phyloP scores from a whole-genome alignment of 2,329 filamentous ascomycete species.

The Diaporthe sp. region DNA sequence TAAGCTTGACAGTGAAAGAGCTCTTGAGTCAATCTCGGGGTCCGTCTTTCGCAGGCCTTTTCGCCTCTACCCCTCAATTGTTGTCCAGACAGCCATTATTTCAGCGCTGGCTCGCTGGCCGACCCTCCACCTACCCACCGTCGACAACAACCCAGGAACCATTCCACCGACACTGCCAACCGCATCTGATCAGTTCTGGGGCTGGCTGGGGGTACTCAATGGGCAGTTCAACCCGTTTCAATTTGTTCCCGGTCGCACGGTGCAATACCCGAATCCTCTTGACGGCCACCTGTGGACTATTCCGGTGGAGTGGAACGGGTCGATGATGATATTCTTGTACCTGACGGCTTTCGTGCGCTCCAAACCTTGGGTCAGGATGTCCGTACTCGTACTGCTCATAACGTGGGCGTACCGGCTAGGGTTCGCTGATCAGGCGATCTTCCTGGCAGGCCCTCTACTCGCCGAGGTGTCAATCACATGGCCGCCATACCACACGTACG shows the following conservation, averaged over 20 bases:
- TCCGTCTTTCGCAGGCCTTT: slow-evolving; percentile 47
- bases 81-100: slow-evolving; percentile 43
- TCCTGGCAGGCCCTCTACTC: slow-evolving; percentile 40
- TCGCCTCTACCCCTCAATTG: slow-evolving; percentile 48
- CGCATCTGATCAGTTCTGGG: not conserved
- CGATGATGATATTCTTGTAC: slow-evolving; percentile 39
- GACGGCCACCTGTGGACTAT: slow-evolving; percentile 44
- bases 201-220: not conserved
- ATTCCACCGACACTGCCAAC: not conserved
- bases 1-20: slow-evolving; percentile 27
- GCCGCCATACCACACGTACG: not conserved
- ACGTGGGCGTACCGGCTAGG: slow-evolving; percentile 34
- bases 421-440: slow-evolving; percentile 7
- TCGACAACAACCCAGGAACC: slow-evolving; percentile 4
- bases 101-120: slow-evolving; percentile 19
- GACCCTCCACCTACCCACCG: not conserved
- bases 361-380: slow-evolving; percentile 39
- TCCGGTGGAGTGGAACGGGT: slow-evolving; percentile 43
- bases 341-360: slow-evolving; percentile 37
- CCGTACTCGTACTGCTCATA: slow-evolving; percentile 35
- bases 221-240: slow-evolving; percentile 2
- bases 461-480: slow-evolving; percentile 39
- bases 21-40: slow-evolving; percentile 41
- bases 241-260: not conserved
- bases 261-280: slow-evolving; percentile 35